Evolutionary conservation across 139 green algal species (phyloP), one percentile per base, ranked within the genome.

Genomic region (Chlamydomonas asymmetrica): DNA sequence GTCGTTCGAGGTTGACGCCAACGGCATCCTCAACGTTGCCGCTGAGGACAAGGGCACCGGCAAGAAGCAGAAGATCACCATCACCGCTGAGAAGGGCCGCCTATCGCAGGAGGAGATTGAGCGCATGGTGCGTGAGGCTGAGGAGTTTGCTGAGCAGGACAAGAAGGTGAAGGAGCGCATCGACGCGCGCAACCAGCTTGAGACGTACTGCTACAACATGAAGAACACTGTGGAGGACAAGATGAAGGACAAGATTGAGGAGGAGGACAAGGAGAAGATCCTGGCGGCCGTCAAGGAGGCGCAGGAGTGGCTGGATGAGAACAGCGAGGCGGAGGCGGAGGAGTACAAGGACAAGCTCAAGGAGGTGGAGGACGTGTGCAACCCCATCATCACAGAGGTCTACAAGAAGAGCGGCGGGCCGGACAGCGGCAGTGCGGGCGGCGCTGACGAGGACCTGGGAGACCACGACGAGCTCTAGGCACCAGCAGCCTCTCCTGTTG

Each of bases 311-410:
- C 34, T 96, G 60, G 92, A 97, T 52, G 89, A 94, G 60, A 92
- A 95, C 73, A 57, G 38, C 18, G 83, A 90, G 4, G 48, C 66
- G 75, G 91, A 96, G 6, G 85, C 84, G 35, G 94, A 98, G 56
- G 96, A 99, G 67, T 98, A 94, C 85, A 89, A 97, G 68, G 96
- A 99, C 54, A 97, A 97, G 85, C 84, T 96, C 23, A 99, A 99
- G 90, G 92, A 98, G 81, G 83, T 99, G 29, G 93, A 99, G 88
- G 93, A 96, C 37, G 77, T 95, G 5, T 93, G 86, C 83, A 92
- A 93, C 66, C 97, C 97, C 70, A 97, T 99, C 79, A 80, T 99
- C 13, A 63, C 84, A 3, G 89, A 93, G 82, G 83, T 93, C 5
- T 97, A 98, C 59, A 71, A 88, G n/a, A 62, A 63, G 23, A 84